phyloP scores from a whole-genome alignment of 257 asterid species.

The Solanum chiquidenum region DNA sequence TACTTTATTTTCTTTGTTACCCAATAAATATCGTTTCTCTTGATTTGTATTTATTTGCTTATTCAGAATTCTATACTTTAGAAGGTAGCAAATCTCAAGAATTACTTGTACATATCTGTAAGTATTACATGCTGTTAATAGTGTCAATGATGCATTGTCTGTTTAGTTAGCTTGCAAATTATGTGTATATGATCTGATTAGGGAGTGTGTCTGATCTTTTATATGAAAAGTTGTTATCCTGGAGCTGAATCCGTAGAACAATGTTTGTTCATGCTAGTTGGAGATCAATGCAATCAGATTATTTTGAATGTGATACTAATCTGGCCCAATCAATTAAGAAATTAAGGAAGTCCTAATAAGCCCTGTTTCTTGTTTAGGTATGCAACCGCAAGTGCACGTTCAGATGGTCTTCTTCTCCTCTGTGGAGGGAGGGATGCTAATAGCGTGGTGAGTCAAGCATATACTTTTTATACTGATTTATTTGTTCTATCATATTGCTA shows the following conservation, averaged over 20 bases:
- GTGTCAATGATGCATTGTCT: background rate
- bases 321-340: background rate
- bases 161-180: background rate
- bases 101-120: background rate
- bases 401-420: conserved; percentile 98
- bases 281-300: background rate
- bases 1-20: background rate
- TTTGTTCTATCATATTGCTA: background rate
- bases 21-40: background rate
- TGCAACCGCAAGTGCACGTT: conserved; percentile 99
- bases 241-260: background rate
- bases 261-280: background rate
- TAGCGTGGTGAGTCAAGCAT: conserved; percentile 68
- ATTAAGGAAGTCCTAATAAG: background rate
- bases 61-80: background rate
- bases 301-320: background rate
- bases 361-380: conserved; percentile 39
- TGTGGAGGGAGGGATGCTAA: conserved; percentile 99
- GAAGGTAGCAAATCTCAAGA: background rate
- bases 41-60: background rate
- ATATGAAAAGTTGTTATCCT: background rate
- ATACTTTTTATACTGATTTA: background rate
- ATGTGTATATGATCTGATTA: background rate
- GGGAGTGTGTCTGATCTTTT: background rate
- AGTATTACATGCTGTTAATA: background rate